These are phyloP conservation scores for Geranium brycei DNA, from an alignment of 345 rosid species.

Conservation along the genomic window DNA sequence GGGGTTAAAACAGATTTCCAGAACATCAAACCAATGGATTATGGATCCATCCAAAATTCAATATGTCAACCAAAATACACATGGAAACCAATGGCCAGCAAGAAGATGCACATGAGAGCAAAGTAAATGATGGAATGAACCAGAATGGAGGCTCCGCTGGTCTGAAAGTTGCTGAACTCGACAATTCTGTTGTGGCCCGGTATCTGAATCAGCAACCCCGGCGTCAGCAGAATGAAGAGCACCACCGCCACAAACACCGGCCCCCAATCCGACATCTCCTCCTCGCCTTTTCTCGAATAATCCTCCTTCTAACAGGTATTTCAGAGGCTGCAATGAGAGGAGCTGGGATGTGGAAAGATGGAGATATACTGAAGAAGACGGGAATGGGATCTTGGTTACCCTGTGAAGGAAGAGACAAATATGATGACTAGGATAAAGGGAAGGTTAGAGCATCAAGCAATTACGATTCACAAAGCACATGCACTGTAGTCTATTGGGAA, in stretches of 20 bases:
- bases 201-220: slow-evolving; percentile 71
- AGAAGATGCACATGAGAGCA: slow-evolving; percentile 67
- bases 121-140: slow-evolving; percentile 71
- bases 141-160: slow-evolving; percentile 72
- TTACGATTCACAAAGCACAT: slow-evolving; percentile 7
- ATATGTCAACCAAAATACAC: slow-evolving; percentile 36
- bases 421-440: slow-evolving; percentile 14
- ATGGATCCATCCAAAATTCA: neutral
- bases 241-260: slow-evolving; percentile 78
- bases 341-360: no score
- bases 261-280: slow-evolving; percentile 82
- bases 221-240: slow-evolving; percentile 66
- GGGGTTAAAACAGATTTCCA: no score
- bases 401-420: slow-evolving; percentile 13
- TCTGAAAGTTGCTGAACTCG: slow-evolving; percentile 83
- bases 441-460: slow-evolving; percentile 20
- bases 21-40: neutral
- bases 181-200: slow-evolving; percentile 43
- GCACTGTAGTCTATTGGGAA: neutral
- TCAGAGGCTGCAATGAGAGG: no score
- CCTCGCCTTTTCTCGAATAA: no score
- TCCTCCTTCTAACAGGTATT: no score
- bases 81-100: slow-evolving; percentile 72
- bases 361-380: no score
- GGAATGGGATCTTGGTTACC: slow-evolving; percentile 7